phyloP scores from a whole-genome alignment of 2,329 filamentous ascomycete genomes.

The Camillea tinctor region DNA sequence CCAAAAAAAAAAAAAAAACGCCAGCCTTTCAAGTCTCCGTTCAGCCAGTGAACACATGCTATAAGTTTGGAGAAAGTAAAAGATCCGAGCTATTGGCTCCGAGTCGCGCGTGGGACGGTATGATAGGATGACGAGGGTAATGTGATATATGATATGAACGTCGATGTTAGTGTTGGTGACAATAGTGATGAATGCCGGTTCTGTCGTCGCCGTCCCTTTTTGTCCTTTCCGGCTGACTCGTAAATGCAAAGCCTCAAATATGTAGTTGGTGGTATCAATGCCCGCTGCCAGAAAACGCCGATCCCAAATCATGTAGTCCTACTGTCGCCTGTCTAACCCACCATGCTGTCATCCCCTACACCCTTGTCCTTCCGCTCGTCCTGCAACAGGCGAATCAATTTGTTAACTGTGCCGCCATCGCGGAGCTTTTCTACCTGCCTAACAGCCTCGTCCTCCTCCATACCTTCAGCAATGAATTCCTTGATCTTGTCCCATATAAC shows the following conservation, averaged over 20 bases:
- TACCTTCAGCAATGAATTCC: slow-evolving; percentile 35
- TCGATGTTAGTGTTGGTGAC: background rate
- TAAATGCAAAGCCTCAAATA: slow-evolving; percentile 24
- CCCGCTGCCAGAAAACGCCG: slow-evolving; percentile 24
- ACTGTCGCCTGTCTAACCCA: slow-evolving; percentile 13
- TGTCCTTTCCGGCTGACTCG: slow-evolving; percentile 10
- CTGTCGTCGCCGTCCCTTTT: slow-evolving; percentile 13
- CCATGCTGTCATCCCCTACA: slow-evolving; percentile 26
- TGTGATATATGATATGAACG: slow-evolving; percentile 5
- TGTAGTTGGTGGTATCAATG: slow-evolving; percentile 29
- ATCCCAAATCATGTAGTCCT: slow-evolving; percentile 13
- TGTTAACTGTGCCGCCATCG: slow-evolving; percentile 37
- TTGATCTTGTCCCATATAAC: slow-evolving; percentile 41
- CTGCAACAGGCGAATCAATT: slow-evolving; percentile 36
- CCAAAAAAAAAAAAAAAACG: too few species aligned
- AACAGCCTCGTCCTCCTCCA: slow-evolving; percentile 36
- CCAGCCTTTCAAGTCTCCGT: slow-evolving; percentile 14
- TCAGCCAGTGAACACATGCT: slow-evolving; percentile 24
- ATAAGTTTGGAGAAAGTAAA: slow-evolving; percentile 1
- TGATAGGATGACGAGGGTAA: slow-evolving; percentile 6
- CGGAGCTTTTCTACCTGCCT: slow-evolving; percentile 37
- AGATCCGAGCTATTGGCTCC: background rate
- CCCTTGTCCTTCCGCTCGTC: slow-evolving; percentile 37
- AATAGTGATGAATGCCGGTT: background rate
- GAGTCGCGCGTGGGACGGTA: background rate